Conservation (phyloP, 495 filamentous ascomycete species). For the Apodospora peruviana region DNA sequence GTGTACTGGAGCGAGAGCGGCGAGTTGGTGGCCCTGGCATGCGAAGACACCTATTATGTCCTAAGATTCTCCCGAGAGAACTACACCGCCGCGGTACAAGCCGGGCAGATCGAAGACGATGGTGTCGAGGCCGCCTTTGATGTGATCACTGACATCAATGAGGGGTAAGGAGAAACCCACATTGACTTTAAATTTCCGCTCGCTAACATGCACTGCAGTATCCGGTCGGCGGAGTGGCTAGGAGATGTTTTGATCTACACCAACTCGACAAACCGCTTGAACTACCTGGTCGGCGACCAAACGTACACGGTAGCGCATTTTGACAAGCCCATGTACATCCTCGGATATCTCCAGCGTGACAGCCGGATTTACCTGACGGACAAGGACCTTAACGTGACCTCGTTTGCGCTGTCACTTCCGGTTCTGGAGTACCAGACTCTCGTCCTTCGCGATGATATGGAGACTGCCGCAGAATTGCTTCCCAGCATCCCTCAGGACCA, state of each 20-base stretch:
- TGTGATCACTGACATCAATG: constrained; percentile 88
- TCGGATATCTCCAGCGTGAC: constrained; percentile 93
- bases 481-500: constrained; percentile 78
- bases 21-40: constrained; percentile 86
- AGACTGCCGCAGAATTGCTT: constrained; percentile 80
- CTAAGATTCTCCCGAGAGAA: constrained; percentile 84
- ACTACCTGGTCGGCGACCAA: constrained; percentile 97
- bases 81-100: constrained; percentile 74
- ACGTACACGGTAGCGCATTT: constrained; percentile 99
- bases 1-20: constrained; percentile 98
- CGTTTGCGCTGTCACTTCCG: constrained; percentile 85
- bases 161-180: constrained; percentile 49
- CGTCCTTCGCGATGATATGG: constrained; percentile 92
- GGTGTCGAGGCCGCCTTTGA: constrained; percentile 97
- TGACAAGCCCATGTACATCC: constrained; percentile 87
- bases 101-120: constrained; percentile 83
- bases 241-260: constrained; percentile 99
- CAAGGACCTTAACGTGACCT: constrained; percentile 88
- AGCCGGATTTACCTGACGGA: constrained; percentile 89
- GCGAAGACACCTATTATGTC: constrained; percentile 94
- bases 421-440: constrained; percentile 97
- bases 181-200: neutral
- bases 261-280: constrained; percentile 91
- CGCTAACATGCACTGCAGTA: constrained; percentile 39
- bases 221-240: constrained; percentile 95